Conservation (phyloP, 2,329 filamentous ascomycete species). For the Penicillium sp. region DNA sequence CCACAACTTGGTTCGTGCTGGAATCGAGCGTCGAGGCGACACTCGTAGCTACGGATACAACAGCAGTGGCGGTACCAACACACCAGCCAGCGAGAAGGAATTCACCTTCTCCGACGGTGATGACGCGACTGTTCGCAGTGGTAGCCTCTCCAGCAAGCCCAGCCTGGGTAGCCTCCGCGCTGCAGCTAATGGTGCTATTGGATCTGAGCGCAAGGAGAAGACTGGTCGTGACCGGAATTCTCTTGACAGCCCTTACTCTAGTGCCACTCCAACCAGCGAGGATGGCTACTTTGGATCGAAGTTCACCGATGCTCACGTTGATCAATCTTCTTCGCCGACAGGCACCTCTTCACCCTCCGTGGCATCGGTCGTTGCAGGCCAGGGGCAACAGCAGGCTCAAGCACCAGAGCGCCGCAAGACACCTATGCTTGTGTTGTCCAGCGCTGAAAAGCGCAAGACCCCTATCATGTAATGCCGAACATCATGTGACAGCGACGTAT, state of each 20-base stretch:
- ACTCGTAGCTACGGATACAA: conserved; percentile 66
- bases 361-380: conserved; percentile 46
- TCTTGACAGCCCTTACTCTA: conserved; percentile 53
- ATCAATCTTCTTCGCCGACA: conserved; percentile 33
- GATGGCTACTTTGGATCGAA: conserved; percentile 59
- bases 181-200: conserved; percentile 79
- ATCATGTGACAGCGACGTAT: conserved; percentile 39
- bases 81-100: conserved; percentile 80
- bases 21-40: conserved; percentile 75
- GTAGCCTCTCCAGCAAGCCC: conserved; percentile 74
- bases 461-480: conserved; percentile 53
- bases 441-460: conserved; percentile 85
- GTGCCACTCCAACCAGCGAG: conserved; percentile 66
- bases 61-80: conserved; percentile 70
- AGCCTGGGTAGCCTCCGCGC: conserved; percentile 73
- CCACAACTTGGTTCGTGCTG: conserved; percentile 85
- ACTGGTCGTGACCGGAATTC: conserved; percentile 55
- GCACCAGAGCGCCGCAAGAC: conserved; percentile 70
- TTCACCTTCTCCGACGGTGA: conserved; percentile 71
- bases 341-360: conserved; percentile 34
- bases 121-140: conserved; percentile 70
- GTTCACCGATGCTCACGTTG: conserved; percentile 48
- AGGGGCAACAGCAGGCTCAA: conserved; percentile 55
- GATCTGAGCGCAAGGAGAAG: conserved; percentile 78
- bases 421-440: conserved; percentile 82